phyloP scores from a whole-genome alignment of 2,329 filamentous ascomycete species.

The Paecilomyces niveus region DNA sequence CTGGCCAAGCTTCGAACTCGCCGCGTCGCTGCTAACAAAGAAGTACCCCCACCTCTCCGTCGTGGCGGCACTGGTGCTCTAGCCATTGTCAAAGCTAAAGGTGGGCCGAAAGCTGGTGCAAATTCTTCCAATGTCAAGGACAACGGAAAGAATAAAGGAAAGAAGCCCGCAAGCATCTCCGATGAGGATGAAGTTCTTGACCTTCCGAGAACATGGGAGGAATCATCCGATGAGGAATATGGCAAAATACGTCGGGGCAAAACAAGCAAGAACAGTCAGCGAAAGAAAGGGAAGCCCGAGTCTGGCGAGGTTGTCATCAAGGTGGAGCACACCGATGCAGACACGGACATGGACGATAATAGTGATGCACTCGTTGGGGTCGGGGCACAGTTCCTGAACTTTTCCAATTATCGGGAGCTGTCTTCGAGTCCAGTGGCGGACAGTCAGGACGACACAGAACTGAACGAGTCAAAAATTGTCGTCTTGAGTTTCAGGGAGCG shows the following conservation, averaged over 20 bases:
- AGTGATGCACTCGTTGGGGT: not conserved
- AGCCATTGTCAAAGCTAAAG: constrained; percentile 3
- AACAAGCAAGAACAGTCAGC: constrained; percentile 1
- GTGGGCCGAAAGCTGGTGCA: not conserved
- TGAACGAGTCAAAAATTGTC: not conserved
- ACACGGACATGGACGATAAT: not conserved
- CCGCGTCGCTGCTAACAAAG: constrained; percentile 23
- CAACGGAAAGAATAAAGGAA: not conserved
- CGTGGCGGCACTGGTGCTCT: constrained; percentile 21
- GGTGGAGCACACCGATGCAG: constrained; percentile 5
- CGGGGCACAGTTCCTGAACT: not conserved
- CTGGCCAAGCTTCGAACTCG: constrained; percentile 37
- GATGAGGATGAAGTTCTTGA: not conserved
- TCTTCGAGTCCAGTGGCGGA: not conserved
- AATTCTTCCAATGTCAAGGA: not conserved
- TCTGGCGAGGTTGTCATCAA: constrained; percentile 3
- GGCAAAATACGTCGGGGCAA: not conserved
- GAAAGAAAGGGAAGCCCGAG: constrained; percentile 8
- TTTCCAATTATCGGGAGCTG: not conserved
- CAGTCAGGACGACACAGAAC: not conserved
- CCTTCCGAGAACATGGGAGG: not conserved
- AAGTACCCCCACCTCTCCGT: constrained; percentile 34
- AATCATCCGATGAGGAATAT: constrained; percentile 2
- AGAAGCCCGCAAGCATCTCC: not conserved
- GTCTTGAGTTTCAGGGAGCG: not conserved